phyloP scores from a whole-genome alignment of 2,329 filamentous ascomycete species.

The Botrytis pseudocinerea region DNA sequence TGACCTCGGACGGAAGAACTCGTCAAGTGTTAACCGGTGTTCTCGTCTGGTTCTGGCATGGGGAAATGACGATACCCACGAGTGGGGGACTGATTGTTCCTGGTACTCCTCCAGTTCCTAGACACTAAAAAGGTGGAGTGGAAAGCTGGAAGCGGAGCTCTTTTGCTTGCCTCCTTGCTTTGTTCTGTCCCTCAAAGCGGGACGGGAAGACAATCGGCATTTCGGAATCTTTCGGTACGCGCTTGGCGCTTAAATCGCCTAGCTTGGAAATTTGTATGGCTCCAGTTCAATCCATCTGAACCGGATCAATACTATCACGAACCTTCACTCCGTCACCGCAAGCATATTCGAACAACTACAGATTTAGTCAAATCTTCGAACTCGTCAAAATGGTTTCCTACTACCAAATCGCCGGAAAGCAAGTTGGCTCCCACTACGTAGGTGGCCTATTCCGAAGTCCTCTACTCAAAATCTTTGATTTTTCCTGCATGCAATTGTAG shows the following conservation, averaged over 20 bases:
- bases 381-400: constrained; percentile 39
- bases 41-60: constrained; percentile 17
- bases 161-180: not conserved
- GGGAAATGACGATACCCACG: constrained; percentile 17
- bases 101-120: not conserved
- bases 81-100: constrained; percentile 4
- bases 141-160: constrained; percentile 8
- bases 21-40: constrained; percentile 7
- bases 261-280: constrained; percentile 22
- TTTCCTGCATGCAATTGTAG: constrained; percentile 27
- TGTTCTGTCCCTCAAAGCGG: not conserved
- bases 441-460: constrained; percentile 24
- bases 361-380: not conserved
- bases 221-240: constrained; percentile 6
- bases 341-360: not conserved
- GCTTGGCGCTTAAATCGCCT: constrained; percentile 24
- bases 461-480: constrained; percentile 26
- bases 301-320: constrained; percentile 11
- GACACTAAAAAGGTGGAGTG: constrained; percentile 5
- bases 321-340: constrained; percentile 1
- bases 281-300: constrained; percentile 9
- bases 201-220: constrained; percentile 1
- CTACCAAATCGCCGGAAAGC: constrained; percentile 40
- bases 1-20: constrained; percentile 20
- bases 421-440: constrained; percentile 42